Evolutionary conservation across 1,139 yeast species (phyloP).

Genomic region (Geotrichum aggregatum): DNA sequence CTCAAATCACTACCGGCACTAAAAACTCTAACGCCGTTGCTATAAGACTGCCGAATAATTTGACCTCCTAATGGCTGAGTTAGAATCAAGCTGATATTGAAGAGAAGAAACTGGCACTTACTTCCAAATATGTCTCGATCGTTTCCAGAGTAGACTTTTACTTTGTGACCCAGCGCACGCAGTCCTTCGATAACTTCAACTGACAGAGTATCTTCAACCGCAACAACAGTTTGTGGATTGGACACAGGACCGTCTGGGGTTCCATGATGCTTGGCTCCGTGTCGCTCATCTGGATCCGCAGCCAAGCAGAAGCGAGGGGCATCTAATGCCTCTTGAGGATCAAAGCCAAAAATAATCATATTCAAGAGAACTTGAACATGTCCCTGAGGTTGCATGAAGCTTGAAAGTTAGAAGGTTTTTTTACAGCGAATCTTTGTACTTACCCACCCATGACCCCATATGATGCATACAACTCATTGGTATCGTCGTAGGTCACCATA

Average conservation of each 20-base stretch:
- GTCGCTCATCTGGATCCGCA: conserved; percentile 42
- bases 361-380: conserved; percentile 76
- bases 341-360: conserved; percentile 56
- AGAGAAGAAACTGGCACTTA: conserved; percentile 35
- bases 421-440: conserved; percentile 3
- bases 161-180: conserved; percentile 54
- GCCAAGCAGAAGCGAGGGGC: conserved; percentile 67
- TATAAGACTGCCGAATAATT: conserved; percentile 48
- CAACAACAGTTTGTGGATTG: conserved; percentile 53
- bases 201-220: conserved; percentile 62
- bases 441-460: conserved; percentile 83
- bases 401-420: conserved; percentile 2
- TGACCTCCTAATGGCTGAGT: conserved; percentile 52
- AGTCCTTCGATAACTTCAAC: conserved; percentile 45
- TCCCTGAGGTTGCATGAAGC: conserved; percentile 78
- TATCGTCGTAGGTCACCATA: conserved; percentile 51
- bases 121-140: conserved; percentile 32
- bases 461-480: conserved; percentile 54
- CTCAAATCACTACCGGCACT: conserved; percentile 74
- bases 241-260: conserved; percentile 69
- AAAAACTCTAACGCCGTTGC: conserved; percentile 46
- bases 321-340: conserved; percentile 73
- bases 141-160: conserved; percentile 46
- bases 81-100: conserved; percentile 41
- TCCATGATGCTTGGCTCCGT: conserved; percentile 42